Conservation (phyloP, 306 rosid genomes). For the Cucurbita argyrosperma region DNA sequence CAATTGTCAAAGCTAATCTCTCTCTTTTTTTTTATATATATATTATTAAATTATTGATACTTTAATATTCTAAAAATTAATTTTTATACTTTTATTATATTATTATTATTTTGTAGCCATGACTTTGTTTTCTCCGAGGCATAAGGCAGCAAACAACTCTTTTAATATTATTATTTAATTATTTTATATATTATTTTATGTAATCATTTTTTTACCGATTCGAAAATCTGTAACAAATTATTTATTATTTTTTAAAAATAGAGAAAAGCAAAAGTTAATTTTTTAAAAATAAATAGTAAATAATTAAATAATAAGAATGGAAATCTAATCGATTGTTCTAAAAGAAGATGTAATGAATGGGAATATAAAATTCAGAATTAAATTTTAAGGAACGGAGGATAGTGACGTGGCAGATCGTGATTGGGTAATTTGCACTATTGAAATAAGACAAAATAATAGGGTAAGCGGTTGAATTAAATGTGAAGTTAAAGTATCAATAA, state of each 20-base stretch:
- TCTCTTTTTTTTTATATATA: background rate
- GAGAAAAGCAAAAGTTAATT: too few species aligned
- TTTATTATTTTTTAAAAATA: background rate
- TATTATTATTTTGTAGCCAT: background rate
- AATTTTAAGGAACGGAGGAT: background rate
- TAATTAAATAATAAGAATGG: background rate
- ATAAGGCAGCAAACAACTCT: background rate
- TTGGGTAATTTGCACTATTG: background rate
- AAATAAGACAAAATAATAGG: background rate
- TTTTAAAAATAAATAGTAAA: too few species aligned
- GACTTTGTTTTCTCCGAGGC: background rate
- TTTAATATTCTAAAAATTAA: background rate
- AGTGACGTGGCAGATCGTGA: background rate
- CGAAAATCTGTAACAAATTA: background rate
- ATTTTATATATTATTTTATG: background rate
- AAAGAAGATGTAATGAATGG: background rate
- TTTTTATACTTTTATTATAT: background rate
- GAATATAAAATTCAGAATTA: background rate
- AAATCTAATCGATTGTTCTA: background rate
- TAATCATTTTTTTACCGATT: background rate
- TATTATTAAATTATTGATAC: background rate
- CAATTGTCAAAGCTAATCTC: slow-evolving; percentile 15
- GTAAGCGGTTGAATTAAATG: background rate
- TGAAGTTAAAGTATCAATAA: background rate
- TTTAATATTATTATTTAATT: background rate